phyloP scores from a whole-genome alignment of 2,329 filamentous ascomycete species.

The Talaromyces atroroseus region DNA sequence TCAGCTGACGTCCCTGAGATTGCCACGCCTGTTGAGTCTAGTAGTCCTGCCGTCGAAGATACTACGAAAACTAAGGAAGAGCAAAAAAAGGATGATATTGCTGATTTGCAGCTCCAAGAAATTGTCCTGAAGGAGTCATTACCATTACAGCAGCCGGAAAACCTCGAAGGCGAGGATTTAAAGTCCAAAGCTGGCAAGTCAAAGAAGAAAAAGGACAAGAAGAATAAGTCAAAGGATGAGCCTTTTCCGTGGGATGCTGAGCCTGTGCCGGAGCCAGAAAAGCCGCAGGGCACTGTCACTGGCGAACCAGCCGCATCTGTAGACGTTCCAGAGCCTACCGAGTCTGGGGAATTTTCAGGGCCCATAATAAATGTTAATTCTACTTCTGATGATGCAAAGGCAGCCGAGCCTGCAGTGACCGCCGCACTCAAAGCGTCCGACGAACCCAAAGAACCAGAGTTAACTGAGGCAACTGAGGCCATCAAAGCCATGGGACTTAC shows the following conservation, averaged over 20 bases:
- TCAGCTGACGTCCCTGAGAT: not conserved
- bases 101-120: not conserved
- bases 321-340: not conserved
- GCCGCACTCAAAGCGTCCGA: not conserved
- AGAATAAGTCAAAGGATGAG: slow-evolving; percentile 26
- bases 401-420: not conserved
- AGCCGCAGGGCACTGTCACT: not conserved
- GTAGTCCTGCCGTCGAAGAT: not conserved
- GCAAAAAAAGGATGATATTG: not conserved
- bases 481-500: no score
- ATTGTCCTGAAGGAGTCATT: not conserved
- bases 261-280: not conserved
- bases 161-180: not conserved
- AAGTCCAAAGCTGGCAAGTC: slow-evolving; percentile 12
- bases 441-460: not conserved
- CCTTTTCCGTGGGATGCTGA: slow-evolving; percentile 5
- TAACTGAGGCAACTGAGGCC: not conserved
- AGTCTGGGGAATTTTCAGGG: not conserved
- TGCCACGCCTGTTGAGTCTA: not conserved
- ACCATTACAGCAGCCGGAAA: not conserved
- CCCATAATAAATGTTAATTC: not conserved
- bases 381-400: not conserved
- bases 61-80: not conserved
- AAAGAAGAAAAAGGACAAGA: slow-evolving; percentile 34
- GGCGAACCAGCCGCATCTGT: not conserved